Evolutionary conservation across 176 grass and related monocot species (phyloP), one percentile per base, ranked within the genome.

Genomic region (Oryza nivara): DNA sequence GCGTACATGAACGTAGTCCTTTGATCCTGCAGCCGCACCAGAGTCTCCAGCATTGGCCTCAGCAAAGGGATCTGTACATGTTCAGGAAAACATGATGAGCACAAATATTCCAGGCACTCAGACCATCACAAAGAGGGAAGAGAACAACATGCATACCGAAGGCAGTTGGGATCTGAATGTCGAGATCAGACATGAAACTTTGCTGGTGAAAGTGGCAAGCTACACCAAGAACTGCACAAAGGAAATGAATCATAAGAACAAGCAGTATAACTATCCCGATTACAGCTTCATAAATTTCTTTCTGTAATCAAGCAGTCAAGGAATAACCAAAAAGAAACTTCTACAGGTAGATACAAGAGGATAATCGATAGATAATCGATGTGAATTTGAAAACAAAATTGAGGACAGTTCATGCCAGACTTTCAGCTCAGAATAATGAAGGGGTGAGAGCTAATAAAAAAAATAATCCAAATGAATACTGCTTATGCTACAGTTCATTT

Each of bases 141-240:
- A 48, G 15, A 54, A 17, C 7, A 72, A 79, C 6, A 79, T 47
- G 43, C 89, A 75, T 92, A 98, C 96, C 96, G 12, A 93, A 98
- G 77, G 93, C 83, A 90, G 93, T 93, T 92, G 96, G 89, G 86
- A 95, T 95, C 91, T 98, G 91, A 79, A 60, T 20, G 88, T 95
- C 93, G 49, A 98, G 89, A 90, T 98, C 96, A 98, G 96, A 98
- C 96, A 98, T 98, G 96, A 98, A 92, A 85, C 93, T 98, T 87
- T 82, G 83, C 76, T 87, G 32, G 68, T 90, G 84, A 79, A 77
- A 89, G 73, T 87, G 75, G 40, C 68, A 86, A 88, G 82, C 86
- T 92, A 82, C 82, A 87, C 75, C 89, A 87, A 91, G 84, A 87
- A 72, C 89, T 91, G 85, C 60, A 54, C 49, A 84, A 14, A n/a